Evolutionary conservation across 108 stramenopile species (phyloP), one percentile per base, ranked within the genome.

Genomic region (Pseudonitzschia delicatissima): DNA sequence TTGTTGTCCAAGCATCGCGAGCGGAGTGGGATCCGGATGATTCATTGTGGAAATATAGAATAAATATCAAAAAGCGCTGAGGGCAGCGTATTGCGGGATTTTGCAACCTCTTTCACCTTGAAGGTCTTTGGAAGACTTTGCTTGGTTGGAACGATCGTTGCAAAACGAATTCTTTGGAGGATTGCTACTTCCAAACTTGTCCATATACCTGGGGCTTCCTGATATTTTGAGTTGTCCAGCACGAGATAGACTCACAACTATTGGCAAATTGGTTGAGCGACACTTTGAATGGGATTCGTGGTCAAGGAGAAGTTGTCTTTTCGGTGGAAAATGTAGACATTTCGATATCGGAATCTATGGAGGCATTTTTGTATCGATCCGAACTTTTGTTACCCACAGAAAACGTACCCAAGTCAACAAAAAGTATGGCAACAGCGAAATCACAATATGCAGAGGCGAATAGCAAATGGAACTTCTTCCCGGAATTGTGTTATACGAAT

Each of bases 351-450:
- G 91, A 92, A 73, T 66, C 86, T n/a, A 80, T 92, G 73, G 91
- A 92, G 73, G 81, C 85, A 17, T 92, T 92, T 76, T 64, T 92
- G 63, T 92, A 87, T 71, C 77, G 81, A 47, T 58, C 80, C 26
- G 76, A 84, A 3, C 53, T 81, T 23, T 28, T 53, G 8, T 21
- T 34, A 34, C 31, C 17, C 15, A 21, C 23, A 34, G 26, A 29
- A 52, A 27, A 33, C 18, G 7, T 47, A 12, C 44, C 64, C 45
- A 45, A 35, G 5, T 64, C 66, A 35, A 51, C 67, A 3, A 28
- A 6, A 5, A 51, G 11, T 51, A 18, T 9, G 18, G 32, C n/a
- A 25, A 18, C 50, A 23, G 4, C 50, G 0, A 6, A 9, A 23
- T 25, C 34, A 36, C 35, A 8, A 23, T 36, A 39, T 37, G 11